A percentile compares a stretch with the other conserved stretches of the same genome.
phyloP scores from a whole-genome alignment of 2,329 filamentous ascomycete genomes.

The Xylaria sp. region DNA sequence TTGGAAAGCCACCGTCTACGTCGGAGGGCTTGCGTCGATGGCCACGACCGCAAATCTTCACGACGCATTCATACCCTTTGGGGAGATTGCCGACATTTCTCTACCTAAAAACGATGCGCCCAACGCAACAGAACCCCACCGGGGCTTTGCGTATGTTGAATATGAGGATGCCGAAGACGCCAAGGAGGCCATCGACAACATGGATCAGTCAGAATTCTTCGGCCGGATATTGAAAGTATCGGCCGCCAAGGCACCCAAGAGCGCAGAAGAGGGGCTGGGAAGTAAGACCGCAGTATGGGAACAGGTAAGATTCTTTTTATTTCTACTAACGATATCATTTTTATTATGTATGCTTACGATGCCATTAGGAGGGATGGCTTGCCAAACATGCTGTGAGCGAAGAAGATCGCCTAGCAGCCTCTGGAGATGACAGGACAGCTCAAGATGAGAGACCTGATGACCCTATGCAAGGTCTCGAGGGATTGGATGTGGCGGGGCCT shows the following conservation, averaged over 20 bases:
- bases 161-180: constrained; percentile 87
- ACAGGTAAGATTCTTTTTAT: constrained; percentile 68
- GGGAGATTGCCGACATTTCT: constrained; percentile 90
- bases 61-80: constrained; percentile 95
- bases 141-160: constrained; percentile 96
- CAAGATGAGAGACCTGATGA: constrained; percentile 68
- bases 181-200: constrained; percentile 96
- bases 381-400: constrained; percentile 85
- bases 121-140: constrained; percentile 78
- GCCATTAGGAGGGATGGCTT: constrained; percentile 83
- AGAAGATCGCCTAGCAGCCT: constrained; percentile 70
- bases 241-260: constrained; percentile 89
- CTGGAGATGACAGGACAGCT: constrained; percentile 54
- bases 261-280: constrained; percentile 82
- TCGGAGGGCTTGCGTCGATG: constrained; percentile 82
- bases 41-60: constrained; percentile 79
- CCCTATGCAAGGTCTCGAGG: constrained; percentile 95
- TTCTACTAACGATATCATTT: not conserved
- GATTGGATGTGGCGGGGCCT: constrained; percentile 91
- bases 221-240: constrained; percentile 92
- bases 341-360: constrained; percentile 31
- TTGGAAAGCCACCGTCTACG: constrained; percentile 90
- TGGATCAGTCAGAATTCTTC: constrained; percentile 96
- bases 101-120: constrained; percentile 86
- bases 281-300: constrained; percentile 97